Evolutionary conservation across 1,284 basidiomycete genomes (phyloP).

Genomic region (Ceratobasidium papillatum): DNA sequence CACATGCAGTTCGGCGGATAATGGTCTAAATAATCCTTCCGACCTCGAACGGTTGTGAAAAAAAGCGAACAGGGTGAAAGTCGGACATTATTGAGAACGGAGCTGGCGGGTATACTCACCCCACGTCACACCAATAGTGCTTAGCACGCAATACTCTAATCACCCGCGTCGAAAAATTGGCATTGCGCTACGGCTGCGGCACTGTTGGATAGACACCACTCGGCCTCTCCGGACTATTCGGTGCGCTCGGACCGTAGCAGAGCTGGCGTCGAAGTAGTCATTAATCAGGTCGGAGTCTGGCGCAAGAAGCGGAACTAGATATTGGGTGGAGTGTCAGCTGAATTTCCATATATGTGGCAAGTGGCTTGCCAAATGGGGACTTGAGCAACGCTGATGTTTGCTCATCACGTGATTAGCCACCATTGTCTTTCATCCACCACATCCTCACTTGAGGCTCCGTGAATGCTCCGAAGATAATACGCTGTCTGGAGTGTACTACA

Average conservation of each 20-base stretch:
- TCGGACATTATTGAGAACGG: constrained; percentile 22
- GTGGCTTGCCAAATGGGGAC: neutral
- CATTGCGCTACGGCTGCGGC: constrained; percentile 1
- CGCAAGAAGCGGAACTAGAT: neutral
- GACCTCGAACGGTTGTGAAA: neutral
- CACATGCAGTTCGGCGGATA: neutral
- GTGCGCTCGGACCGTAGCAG: constrained; percentile 6
- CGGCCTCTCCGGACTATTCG: constrained; percentile 2
- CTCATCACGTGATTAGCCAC: constrained; percentile 7
- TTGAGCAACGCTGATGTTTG: neutral
- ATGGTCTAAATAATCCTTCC: neutral
- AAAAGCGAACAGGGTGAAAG: constrained; percentile 34
- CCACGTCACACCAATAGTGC: neutral
- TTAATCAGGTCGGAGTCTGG: neutral
- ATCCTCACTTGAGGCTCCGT: constrained; percentile 16
- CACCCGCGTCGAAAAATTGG: neutral
- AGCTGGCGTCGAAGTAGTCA: neutral
- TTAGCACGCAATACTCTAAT: neutral
- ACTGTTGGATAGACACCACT: neutral
- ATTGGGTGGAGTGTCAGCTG: neutral
- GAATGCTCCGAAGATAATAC: constrained; percentile 2
- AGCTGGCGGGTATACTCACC: neutral
- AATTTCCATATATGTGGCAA: neutral
- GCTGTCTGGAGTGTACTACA: neutral
- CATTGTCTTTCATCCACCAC: constrained; percentile 7